These are phyloP conservation scores for Lachnellula willkommii DNA, from an alignment of 2,329 filamentous ascomycete genomes.

Conservation along the genomic window DNA sequence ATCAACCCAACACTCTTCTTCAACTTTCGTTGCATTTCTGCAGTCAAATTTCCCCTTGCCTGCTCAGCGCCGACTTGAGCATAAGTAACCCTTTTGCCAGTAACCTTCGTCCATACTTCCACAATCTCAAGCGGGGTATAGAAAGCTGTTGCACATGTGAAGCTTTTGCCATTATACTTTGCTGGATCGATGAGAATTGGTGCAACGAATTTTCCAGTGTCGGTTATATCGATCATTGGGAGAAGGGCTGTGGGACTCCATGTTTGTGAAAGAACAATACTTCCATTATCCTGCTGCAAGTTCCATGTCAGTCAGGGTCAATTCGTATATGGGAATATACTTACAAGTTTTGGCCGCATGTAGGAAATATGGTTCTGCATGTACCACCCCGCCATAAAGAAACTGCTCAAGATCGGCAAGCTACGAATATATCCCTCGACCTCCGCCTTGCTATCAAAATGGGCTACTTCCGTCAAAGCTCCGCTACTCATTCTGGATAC, in stretches of 20 bases:
- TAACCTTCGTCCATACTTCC: conserved; percentile 29
- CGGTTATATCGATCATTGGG: conserved; percentile 28
- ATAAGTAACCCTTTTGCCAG: conserved; percentile 29
- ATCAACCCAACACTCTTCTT: conserved; percentile 2
- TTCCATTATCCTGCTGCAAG: conserved; percentile 25
- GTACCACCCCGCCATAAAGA: conserved; percentile 41
- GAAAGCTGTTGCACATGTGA: conserved; percentile 41
- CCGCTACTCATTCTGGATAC: conserved; percentile 34
- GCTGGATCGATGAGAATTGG: conserved; percentile 40
- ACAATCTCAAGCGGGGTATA: conserved; percentile 31
- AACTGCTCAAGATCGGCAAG: conserved; percentile 39
- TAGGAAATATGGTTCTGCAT: conserved; percentile 43
- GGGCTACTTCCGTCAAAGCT: conserved; percentile 32
- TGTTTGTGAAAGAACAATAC: conserved; percentile 12
- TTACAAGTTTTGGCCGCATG: background rate
- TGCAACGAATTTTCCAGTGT: conserved; percentile 29
- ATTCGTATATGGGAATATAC: background rate
- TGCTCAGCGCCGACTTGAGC: conserved; percentile 49
- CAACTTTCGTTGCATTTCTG: conserved; percentile 1
- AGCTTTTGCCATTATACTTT: conserved; percentile 38
- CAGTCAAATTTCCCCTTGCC: conserved; percentile 47
- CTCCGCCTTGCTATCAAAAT: conserved; percentile 32
- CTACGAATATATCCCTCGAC: conserved; percentile 34
- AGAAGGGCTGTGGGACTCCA: conserved; percentile 20
- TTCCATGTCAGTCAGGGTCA: background rate